Evolutionary conservation across 2,329 filamentous ascomycete species (phyloP).

Genomic region (Penicillium sp.): DNA sequence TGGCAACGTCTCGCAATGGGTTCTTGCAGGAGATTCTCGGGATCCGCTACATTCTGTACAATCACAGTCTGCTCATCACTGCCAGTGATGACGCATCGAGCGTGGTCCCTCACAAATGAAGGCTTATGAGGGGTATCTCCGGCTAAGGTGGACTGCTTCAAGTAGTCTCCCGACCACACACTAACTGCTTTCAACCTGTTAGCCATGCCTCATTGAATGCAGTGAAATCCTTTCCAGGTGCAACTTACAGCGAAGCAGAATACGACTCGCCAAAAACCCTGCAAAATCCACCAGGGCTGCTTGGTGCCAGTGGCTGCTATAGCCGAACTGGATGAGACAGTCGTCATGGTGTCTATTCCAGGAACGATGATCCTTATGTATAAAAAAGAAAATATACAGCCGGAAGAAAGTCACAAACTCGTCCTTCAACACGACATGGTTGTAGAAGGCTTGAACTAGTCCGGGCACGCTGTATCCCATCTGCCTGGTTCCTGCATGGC

Average conservation of each 20-base stretch:
- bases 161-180: background rate
- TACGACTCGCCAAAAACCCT: background rate
- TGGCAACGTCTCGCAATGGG: background rate
- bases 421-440: background rate
- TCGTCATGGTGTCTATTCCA: no score
- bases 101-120: background rate
- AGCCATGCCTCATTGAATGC: no score
- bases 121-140: background rate
- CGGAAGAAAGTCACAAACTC: background rate
- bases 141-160: background rate
- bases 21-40: background rate
- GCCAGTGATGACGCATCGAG: background rate
- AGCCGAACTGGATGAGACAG: background rate
- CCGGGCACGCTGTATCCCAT: background rate
- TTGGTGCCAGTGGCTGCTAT: background rate
- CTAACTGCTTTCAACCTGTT: background rate
- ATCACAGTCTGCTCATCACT: background rate
- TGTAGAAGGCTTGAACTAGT: background rate
- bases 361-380: background rate
- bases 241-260: background rate
- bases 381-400: background rate
- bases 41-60: background rate
- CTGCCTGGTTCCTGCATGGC: background rate
- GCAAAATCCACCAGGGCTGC: background rate
- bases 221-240: no score